These are phyloP conservation scores for Blastobotrys malaysiensis DNA, from an alignment of 1,139 yeast species.

Conservation along the genomic window DNA sequence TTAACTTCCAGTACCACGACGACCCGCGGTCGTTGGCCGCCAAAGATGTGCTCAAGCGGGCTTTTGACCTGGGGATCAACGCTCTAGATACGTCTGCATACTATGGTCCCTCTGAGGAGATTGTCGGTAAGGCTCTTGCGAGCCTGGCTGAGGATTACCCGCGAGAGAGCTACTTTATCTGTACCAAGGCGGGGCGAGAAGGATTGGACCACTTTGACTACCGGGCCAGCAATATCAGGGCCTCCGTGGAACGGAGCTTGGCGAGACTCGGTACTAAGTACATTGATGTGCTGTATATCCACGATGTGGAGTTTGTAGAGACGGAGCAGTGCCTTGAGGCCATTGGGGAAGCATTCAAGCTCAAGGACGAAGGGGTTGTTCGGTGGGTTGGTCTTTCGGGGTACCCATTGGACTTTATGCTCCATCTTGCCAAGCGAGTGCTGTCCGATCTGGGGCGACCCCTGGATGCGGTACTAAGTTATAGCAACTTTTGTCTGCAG, in stretches of 20 bases:
- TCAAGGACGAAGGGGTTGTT: conserved; percentile 63
- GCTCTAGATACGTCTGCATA: conserved; percentile 91
- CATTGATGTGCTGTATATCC: conserved; percentile 77
- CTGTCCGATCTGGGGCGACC: conserved; percentile 38
- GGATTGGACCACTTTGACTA: conserved; percentile 69
- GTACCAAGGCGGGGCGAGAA: conserved; percentile 85
- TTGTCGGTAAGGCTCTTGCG: conserved; percentile 63
- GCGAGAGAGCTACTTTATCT: conserved; percentile 62
- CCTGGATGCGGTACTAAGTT: conserved; percentile 71
- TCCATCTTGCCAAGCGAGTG: conserved; percentile 38
- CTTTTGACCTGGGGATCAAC: conserved; percentile 61
- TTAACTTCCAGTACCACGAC: conserved; percentile 69
- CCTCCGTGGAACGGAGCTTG: conserved; percentile 62
- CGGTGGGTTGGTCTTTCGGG: conserved; percentile 77
- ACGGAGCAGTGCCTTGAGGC: conserved; percentile 56
- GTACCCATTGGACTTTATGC: conserved; percentile 68
- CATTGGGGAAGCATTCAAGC: conserved; percentile 47
- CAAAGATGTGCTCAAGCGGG: conserved; percentile 49
- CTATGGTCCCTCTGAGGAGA: conserved; percentile 80
- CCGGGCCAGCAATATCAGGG: conserved; percentile 51
- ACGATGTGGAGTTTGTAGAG: conserved; percentile 79
- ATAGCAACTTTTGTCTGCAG: conserved; percentile 79
- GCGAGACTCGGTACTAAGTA: conserved; percentile 59
- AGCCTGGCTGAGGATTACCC: conserved; percentile 41
- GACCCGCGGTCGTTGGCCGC: conserved; percentile 59